Evolutionary conservation across 1,139 yeast species (phyloP).

Genomic region (Scheffersomyces lignicola): DNA sequence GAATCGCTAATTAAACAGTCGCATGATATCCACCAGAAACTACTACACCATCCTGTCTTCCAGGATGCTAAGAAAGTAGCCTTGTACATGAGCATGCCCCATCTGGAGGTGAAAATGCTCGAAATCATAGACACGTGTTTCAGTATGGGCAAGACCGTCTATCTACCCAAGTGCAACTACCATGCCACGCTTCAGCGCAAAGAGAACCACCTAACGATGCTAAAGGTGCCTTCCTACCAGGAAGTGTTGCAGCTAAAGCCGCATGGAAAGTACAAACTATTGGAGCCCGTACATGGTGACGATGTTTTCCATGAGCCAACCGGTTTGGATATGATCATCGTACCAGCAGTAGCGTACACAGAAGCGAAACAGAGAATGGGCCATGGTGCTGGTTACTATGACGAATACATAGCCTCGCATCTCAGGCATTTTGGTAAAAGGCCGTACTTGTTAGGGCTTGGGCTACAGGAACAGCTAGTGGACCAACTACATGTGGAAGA

Average conservation of each 20-base stretch:
- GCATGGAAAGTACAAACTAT: slow-evolving; percentile 63
- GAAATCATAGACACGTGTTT: slow-evolving; percentile 52
- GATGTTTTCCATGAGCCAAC: slow-evolving; percentile 36
- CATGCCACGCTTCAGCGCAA: slow-evolving; percentile 22
- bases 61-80: slow-evolving; percentile 51
- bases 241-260: slow-evolving; percentile 55
- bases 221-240: slow-evolving; percentile 42
- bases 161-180: slow-evolving; percentile 49
- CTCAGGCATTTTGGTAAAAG: slow-evolving; percentile 23
- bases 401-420: slow-evolving; percentile 66
- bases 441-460: slow-evolving; percentile 65
- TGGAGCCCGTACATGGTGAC: slow-evolving; percentile 60
- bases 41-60: slow-evolving; percentile 41
- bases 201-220: slow-evolving; percentile 57
- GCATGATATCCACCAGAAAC: slow-evolving; percentile 20
- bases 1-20: slow-evolving; percentile 21
- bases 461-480: slow-evolving; percentile 68
- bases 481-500: slow-evolving; percentile 59
- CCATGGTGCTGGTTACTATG: slow-evolving; percentile 93
- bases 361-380: slow-evolving; percentile 63
- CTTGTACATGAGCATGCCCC: slow-evolving; percentile 66
- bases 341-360: slow-evolving; percentile 88
- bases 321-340: slow-evolving; percentile 64
- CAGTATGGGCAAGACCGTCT: slow-evolving; percentile 42
- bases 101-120: slow-evolving; percentile 59